Conservation (phyloP, 345 rosid genomes). For the Boechera retrofracta region DNA sequence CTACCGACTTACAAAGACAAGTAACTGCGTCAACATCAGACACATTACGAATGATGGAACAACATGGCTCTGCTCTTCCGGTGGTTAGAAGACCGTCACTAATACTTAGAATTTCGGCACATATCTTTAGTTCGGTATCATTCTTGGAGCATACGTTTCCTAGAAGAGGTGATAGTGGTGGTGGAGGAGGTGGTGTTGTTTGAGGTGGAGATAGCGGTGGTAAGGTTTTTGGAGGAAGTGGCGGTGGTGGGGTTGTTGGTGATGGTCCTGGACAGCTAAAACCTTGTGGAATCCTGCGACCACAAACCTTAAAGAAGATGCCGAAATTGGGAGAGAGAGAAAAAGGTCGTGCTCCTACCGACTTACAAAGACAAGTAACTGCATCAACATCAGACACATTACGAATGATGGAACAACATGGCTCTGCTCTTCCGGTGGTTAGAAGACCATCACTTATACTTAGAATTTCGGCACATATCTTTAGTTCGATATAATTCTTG, state of each 20-base stretch:
- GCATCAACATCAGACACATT: constrained; percentile 7
- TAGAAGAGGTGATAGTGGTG: not conserved
- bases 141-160: not conserved
- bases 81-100: not conserved
- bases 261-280: constrained; percentile 12
- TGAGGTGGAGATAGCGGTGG: not conserved
- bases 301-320: constrained; percentile 9
- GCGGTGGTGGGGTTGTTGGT: not conserved
- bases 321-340: constrained; percentile 3
- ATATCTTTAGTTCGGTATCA: not conserved
- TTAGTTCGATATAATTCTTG: not conserved
- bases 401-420: constrained; percentile 12
- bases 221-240: not conserved
- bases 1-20: not conserved
- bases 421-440: not conserved
- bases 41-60: not conserved
- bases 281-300: constrained; percentile 25
- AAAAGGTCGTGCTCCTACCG: not conserved
- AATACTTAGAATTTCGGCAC: not conserved
- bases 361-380: not conserved
- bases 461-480: not conserved
- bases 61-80: not conserved
- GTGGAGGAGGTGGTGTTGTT: not conserved
- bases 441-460: not conserved
- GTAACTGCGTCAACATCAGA: constrained; percentile 7